Evolutionary conservation across 1,139 yeast species (phyloP), one percentile per base, ranked within the genome.

Genomic region (Yamadazyma diospyri): DNA sequence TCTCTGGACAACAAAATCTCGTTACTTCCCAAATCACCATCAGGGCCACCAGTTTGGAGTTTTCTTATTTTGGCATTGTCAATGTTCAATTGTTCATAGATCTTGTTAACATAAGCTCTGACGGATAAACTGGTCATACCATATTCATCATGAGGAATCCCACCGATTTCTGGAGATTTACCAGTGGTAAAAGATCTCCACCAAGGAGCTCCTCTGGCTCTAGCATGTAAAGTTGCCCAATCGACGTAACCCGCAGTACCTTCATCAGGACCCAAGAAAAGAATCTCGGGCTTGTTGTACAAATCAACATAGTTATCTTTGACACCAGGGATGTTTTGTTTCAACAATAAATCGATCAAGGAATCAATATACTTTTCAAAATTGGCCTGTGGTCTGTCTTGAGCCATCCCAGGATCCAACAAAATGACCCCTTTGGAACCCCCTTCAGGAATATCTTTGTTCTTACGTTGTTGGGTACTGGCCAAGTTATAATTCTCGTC

Each of bases 181-280:
- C 98, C 98, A 27, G 98, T 92, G 61, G 92, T 82, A 72, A 92
- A 92, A 2, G 97, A 92, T 64, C 88, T 89, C 98, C 98, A 92
- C 95, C 95, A 88, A 42, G 95, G 92, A 32, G 97, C 96, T 42
- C 95, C 95, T 60, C 98, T 81, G 40, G 69, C 66, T 53, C 86
- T 79, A 24, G 98, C 98, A 56, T 92, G 98, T 46, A 79, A 66
- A 27, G 97, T 92, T n/a, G 98, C 98, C 98, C 98, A 92, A 59
- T 92, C 89, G 36, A 89, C 95, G 51, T 85, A 81, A 20, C 82
- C 83, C 22, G 98, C 97, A 39, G 97, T 88, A 60, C 95, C 95
- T 69, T 92, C 98, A 65, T 92, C 98, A 14, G 98, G 98, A 35
- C 98, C 98, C 78, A 92, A 83, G 61, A 86, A 92, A 49, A 92